Evolutionary conservation across 257 asterid genomes (phyloP).

Genomic region (Solanum gracilifrons): DNA sequence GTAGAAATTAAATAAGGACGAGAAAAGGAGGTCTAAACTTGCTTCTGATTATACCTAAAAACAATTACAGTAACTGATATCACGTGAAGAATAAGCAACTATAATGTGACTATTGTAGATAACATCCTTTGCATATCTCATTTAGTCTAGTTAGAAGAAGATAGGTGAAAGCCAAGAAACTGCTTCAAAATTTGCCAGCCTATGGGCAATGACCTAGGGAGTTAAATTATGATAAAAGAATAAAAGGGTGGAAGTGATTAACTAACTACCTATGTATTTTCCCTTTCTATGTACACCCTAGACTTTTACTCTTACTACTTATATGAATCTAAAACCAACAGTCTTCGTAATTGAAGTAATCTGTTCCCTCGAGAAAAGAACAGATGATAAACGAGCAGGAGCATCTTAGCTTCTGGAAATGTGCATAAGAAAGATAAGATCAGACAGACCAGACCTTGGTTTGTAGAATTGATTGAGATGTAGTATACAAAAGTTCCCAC

Average conservation of each 20-base stretch:
- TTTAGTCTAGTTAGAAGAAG: not conserved
- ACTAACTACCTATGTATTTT: not conserved
- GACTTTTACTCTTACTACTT: not conserved
- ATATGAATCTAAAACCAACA: not conserved
- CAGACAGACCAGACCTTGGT: conserved; percentile 13
- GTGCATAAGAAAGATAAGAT: not conserved
- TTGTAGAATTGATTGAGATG: conserved; percentile 45
- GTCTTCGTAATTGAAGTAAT: not conserved
- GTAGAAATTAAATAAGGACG: not conserved
- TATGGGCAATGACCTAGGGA: not conserved
- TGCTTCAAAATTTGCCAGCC: not conserved
- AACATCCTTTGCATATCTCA: not conserved
- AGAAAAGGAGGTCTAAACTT: not conserved
- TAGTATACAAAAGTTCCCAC: conserved; percentile 67
- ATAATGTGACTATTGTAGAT: not conserved
- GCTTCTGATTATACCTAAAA: not conserved
- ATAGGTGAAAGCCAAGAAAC: not conserved
- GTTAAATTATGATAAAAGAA: not conserved
- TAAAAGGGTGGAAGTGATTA: not conserved
- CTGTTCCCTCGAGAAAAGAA: not conserved
- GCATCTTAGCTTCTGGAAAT: not conserved
- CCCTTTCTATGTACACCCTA: not conserved
- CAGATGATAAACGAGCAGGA: not conserved
- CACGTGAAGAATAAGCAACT: not conserved
- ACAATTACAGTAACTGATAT: not conserved